Evolutionary conservation across 129 eudicot species (phyloP), one percentile per base, ranked within the genome.

Genomic region (Flaveria robusta): DNA sequence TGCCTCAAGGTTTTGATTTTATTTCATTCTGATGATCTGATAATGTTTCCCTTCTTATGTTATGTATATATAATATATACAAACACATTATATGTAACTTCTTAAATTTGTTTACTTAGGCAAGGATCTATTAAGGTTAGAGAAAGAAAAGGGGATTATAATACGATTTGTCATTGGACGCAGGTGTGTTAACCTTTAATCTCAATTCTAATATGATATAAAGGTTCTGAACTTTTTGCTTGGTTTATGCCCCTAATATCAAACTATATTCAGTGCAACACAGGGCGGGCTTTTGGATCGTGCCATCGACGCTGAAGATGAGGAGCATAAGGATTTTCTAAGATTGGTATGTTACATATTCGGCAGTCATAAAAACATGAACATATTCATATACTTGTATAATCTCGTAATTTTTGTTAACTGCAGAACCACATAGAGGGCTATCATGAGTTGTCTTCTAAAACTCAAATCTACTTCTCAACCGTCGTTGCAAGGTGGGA

Each of bases 101-200:
- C 55, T 58, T 46, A 55, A 3, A 23, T 50, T 12, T 14, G 14
- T 72, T 84, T 9, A 19, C 31, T 65, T 73, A 90, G 98, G 96
- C 50, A 85, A 88, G 26, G 86, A 77, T 56, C 78, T 92, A 55
- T 47, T 68, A 74, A 90, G 83, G 81, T 80, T 92, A 81, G 94
- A 90, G 83, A 88, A 88, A 78, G 98, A 92, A 62, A 92, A 92
- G 75, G 95, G 96, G 20, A 85, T 90, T 54, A 66, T 93, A 15
- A 81, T 93, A 22, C 90, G 98, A 46, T 93, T 93, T 79, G 96
- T 93, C 69, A 90, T 90, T 26, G 98, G 98, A 67, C 98, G 85
- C 83, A 90, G 97, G 97, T 92, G 79, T n/a, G 65, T 59, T 45
- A 68, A 43, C 13, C 5, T 6, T 34, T 43, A 43, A 49, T 63